These are phyloP conservation scores for Penicillium steckii DNA, from an alignment of 495 filamentous ascomycete species.

Conservation along the genomic window DNA sequence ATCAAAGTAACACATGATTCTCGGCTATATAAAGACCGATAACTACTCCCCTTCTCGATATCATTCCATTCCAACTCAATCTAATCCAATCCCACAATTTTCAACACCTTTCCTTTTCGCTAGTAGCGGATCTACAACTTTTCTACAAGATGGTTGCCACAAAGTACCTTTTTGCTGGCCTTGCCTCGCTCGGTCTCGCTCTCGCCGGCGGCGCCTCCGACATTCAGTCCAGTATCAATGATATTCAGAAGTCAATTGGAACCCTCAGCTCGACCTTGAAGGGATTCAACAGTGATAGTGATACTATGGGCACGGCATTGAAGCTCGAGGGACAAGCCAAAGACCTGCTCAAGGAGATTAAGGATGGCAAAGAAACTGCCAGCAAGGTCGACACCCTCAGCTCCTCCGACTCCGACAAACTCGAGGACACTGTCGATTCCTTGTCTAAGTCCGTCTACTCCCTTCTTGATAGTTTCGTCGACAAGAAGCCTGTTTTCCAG, in stretches of 20 bases:
- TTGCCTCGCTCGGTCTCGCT: not conserved
- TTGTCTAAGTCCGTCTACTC: not conserved
- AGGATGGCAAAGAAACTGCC: not conserved
- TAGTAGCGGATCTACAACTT: not conserved
- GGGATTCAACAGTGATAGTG: not conserved
- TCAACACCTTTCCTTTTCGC: not conserved
- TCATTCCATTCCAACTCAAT: not conserved
- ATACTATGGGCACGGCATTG: not conserved
- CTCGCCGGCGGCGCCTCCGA: not conserved
- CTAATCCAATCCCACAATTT: not conserved
- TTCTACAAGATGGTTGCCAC: not conserved
- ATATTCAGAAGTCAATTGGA: not conserved
- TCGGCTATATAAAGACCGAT: not conserved
- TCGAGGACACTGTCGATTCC: not conserved
- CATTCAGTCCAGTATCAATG: conserved; percentile 1
- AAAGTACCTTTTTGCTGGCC: not conserved
- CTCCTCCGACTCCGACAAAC: not conserved
- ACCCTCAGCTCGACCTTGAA: not conserved
- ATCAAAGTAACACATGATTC: not conserved
- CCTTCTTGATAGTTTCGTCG: conserved; percentile 1
- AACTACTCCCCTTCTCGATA: not conserved
- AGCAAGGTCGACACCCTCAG: not conserved
- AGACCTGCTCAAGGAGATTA: not conserved
- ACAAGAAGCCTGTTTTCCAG: not conserved
- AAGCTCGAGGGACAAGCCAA: conserved; percentile 2